A percentile compares a stretch with the other conserved stretches of the same genome.
These are phyloP conservation scores for Noccaea bulbosa DNA, from an alignment of 345 rosid species.

Conservation along the genomic window DNA sequence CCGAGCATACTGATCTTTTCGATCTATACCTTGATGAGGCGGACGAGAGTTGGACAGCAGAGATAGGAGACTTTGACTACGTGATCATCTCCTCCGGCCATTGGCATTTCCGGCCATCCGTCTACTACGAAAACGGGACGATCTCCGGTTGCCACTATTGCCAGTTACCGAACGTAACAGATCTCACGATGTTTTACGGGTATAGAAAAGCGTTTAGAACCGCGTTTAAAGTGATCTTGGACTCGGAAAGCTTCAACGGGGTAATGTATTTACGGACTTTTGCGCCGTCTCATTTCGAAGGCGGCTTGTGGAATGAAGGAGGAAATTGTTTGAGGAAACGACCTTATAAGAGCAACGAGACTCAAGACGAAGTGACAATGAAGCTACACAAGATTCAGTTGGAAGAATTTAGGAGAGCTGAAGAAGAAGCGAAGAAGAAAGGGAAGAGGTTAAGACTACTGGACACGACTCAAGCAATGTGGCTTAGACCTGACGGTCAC, in stretches of 20 bases:
- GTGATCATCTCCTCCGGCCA: slow-evolving; percentile 72
- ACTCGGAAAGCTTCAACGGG: slow-evolving; percentile 59
- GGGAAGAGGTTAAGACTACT: slow-evolving; percentile 63
- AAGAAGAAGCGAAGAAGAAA: slow-evolving; percentile 54
- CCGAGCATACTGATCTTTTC: slow-evolving; percentile 54
- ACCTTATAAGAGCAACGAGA: slow-evolving; percentile 64
- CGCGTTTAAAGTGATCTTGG: slow-evolving; percentile 64
- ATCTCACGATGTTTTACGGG: slow-evolving; percentile 64
- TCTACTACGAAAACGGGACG: slow-evolving; percentile 54
- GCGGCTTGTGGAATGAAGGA: slow-evolving; percentile 82
- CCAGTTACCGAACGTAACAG: slow-evolving; percentile 53
- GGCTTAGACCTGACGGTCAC: slow-evolving; percentile 85
- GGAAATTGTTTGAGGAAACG: slow-evolving; percentile 66
- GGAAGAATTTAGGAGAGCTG: slow-evolving; percentile 71
- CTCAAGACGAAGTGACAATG: slow-evolving; percentile 52
- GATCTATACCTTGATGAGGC: slow-evolving; percentile 66
- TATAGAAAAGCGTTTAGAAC: slow-evolving; percentile 68
- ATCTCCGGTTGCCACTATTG: slow-evolving; percentile 72
- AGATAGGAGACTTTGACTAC: slow-evolving; percentile 62
- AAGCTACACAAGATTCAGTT: slow-evolving; percentile 70
- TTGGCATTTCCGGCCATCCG: slow-evolving; percentile 76
- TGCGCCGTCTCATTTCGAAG: slow-evolving; percentile 82
- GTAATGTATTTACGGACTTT: slow-evolving; percentile 64
- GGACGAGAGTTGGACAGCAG: slow-evolving; percentile 61
- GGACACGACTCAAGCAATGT: slow-evolving; percentile 62